Evolutionary conservation across 108 stramenopile genomes (phyloP).

Genomic region (Nitzschia palea): DNA sequence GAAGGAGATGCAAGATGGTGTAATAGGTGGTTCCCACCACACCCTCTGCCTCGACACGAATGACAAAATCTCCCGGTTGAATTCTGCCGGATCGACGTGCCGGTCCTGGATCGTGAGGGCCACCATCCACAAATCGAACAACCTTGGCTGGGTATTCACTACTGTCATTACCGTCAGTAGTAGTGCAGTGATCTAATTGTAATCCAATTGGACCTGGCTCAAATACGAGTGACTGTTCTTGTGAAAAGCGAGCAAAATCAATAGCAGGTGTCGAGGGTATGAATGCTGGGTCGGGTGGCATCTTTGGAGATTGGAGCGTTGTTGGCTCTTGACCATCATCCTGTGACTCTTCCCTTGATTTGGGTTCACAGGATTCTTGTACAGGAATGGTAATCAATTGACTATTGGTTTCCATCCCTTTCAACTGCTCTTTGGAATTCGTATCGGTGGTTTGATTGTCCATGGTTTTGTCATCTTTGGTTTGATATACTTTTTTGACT

Average conservation of each 20-base stretch:
- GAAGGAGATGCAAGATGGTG: constrained; percentile 30
- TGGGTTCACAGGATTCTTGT: background rate
- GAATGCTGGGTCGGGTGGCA: too few relatives aligned
- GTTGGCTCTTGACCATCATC: too few relatives aligned
- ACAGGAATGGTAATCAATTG: background rate
- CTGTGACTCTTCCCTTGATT: too few relatives aligned
- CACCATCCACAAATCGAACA: constrained; percentile 45
- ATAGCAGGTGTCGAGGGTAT: background rate
- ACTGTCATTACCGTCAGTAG: background rate
- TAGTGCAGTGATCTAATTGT: constrained; percentile 45
- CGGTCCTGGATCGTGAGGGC: constrained; percentile 41
- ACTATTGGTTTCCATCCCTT: background rate
- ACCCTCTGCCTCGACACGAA: constrained; percentile 30
- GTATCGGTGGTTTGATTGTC: too few relatives aligned
- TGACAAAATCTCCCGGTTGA: constrained; percentile 41
- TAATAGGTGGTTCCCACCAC: constrained; percentile 27
- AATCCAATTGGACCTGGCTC: constrained; percentile 58
- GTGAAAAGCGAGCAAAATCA: background rate
- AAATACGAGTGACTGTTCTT: constrained; percentile 28
- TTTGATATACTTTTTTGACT: constrained; percentile 7
- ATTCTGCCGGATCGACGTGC: constrained; percentile 44
- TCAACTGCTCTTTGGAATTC: background rate
- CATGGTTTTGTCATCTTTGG: too few relatives aligned
- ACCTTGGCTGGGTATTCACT: constrained; percentile 12
- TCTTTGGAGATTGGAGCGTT: too few relatives aligned